Base-by-base conservation (phyloP, 164 flowering plant genomes). In the Aristolochia californica region DNA sequence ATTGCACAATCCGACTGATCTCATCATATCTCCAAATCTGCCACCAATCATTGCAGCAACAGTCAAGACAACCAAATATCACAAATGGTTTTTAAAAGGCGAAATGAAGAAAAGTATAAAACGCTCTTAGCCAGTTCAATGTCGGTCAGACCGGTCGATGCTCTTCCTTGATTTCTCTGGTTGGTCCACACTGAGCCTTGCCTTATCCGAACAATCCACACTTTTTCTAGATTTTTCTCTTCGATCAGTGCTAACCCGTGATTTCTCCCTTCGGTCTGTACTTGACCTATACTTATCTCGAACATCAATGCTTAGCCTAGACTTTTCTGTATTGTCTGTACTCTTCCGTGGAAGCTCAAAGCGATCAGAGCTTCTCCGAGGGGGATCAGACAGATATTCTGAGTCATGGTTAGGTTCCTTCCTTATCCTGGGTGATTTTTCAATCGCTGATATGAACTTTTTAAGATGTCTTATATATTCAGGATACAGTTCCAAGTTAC, bases 1-100 rank as follows among this genome's bases (percentile, higher is more conserved):
- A 71, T 84, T 83, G 84, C 89, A 83, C 43, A 84, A 66, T 51
- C 82, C 74, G 2, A 87, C 91, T 7, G 95, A 81, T 65, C 87
- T 78, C 72, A 89, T 74, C 86, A 86, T 83, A 20, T 67, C 77
- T 34, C 62, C 62, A 38, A 60, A 60, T 43, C 95, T 89, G 95
- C 82, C 72, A 73, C 47, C 63, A 75, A 44, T 20, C 13, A 24
- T 57, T 63, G 44, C 26, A 34, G 40, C 62, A 77, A 72, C 52
- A 67, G 62, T 72, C 60, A 74, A 62, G 20, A 67, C 59, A 65
- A 68, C 47, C 27, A 64, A 50, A 51, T 9, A 20, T 49, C 30
- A 28, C 21, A 40, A n/a, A 17, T 20, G 48, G 22, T 12, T 27
- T 15, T 4, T 12, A 23, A 34, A 5, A 7, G 23, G 2, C 21